phyloP scores from a whole-genome alignment of 345 rosid genomes.

The Syzygium aromaticum region DNA sequence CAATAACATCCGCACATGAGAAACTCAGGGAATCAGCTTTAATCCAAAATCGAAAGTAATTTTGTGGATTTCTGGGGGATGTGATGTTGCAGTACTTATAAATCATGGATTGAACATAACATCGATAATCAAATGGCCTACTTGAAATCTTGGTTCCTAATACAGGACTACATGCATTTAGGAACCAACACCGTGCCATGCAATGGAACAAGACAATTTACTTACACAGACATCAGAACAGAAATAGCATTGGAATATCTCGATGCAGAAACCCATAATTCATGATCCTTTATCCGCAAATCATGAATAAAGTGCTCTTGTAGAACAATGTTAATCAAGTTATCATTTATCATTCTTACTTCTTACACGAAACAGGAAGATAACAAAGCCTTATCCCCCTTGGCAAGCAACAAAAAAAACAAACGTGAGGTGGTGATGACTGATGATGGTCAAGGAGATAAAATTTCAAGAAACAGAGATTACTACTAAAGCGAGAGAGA shows the following conservation, averaged over 20 bases:
- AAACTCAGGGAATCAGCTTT: background rate
- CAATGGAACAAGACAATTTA: background rate
- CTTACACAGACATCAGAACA: background rate
- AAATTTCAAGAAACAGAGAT: background rate
- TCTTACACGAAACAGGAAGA: too few relatives aligned
- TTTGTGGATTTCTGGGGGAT: background rate
- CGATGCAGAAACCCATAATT: background rate
- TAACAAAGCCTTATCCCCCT: too few relatives aligned
- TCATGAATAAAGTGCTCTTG: background rate
- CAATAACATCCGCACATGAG: background rate
- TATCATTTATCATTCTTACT: background rate
- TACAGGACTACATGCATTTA: background rate
- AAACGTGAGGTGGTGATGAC: background rate
- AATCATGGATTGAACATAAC: background rate
- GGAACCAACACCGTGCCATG: background rate
- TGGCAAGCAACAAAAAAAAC: background rate
- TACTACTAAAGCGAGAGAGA: background rate
- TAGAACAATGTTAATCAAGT: background rate
- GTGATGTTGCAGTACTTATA: background rate
- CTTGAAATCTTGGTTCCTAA: background rate
- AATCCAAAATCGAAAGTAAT: background rate
- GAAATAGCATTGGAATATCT: background rate
- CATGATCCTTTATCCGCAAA: too few relatives aligned
- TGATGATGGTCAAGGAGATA: background rate
- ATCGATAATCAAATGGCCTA: background rate